Conservation (phyloP, 768 basidiomycete species). For the Suillus occidentalis region DNA sequence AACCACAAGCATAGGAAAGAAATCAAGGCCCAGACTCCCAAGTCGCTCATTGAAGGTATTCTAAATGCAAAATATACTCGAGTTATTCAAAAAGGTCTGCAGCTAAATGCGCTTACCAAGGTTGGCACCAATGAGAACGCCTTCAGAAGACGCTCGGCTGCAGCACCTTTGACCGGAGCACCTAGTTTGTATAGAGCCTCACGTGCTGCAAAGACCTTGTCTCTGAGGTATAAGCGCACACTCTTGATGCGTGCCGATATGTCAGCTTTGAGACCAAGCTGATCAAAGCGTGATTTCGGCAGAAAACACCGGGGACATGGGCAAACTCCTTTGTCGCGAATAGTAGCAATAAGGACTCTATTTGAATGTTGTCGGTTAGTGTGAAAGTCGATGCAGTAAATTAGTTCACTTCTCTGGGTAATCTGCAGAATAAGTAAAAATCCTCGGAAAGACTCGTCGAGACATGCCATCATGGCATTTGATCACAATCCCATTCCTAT, state of each 20-base stretch:
- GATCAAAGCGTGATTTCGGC: conserved; percentile 14
- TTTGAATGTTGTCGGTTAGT: background rate
- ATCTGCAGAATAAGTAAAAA: conserved; percentile 21
- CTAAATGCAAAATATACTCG: too few species aligned
- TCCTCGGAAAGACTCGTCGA: conserved; percentile 17
- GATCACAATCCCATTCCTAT: too few species aligned
- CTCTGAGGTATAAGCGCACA: conserved; percentile 7
- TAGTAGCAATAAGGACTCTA: conserved; percentile 26
- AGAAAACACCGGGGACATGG: conserved; percentile 30
- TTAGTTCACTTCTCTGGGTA: conserved; percentile 20
- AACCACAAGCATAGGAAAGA: too few species aligned
- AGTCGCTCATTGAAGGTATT: too few species aligned
- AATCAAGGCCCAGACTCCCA: too few species aligned
- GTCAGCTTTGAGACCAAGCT: conserved; percentile 18
- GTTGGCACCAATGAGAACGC: conserved; percentile 13
- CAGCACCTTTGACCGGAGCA: conserved; percentile 5
- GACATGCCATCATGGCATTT: too few species aligned
- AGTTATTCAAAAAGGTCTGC: too few species aligned
- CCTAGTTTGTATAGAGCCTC: conserved; percentile 10
- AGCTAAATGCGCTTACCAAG: conserved; percentile 8
- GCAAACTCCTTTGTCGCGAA: conserved; percentile 25
- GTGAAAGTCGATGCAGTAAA: background rate
- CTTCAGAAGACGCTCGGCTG: conserved; percentile 10
- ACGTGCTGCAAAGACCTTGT: conserved; percentile 8
- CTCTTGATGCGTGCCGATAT: background rate